Percentiles rank a stretch among this genome's conserved stretches.
These are phyloP conservation scores for Thraustochytrium sp. DNA, from an alignment of 352 stramenopile species.

Conservation along the genomic window DNA sequence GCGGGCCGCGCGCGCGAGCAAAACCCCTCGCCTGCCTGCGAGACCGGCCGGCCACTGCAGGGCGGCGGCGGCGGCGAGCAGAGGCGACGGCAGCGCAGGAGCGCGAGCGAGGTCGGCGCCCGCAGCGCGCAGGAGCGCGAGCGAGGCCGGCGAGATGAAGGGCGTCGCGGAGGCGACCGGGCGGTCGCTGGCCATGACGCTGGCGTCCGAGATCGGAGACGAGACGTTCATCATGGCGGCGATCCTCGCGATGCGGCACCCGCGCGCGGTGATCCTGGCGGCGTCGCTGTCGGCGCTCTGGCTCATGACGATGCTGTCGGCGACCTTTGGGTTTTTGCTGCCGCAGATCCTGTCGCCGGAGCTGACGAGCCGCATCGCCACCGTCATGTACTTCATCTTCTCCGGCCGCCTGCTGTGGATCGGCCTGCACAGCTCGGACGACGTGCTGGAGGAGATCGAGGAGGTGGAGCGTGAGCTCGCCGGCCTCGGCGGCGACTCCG, in stretches of 20 bases:
- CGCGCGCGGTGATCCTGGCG: neutral
- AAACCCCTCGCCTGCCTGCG: too few species aligned
- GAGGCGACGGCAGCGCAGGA: too few species aligned
- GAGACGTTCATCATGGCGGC: constrained; percentile 61
- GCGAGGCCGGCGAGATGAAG: neutral
- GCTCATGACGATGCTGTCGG: constrained; percentile 93
- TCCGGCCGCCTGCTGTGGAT: neutral
- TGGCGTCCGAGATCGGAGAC: constrained; percentile 96
- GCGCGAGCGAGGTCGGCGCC: too few species aligned
- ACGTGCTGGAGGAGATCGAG: constrained; percentile 38
- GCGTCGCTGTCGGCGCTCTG: constrained; percentile 51
- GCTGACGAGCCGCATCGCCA: constrained; percentile 88
- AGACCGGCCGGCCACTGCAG: too few species aligned
- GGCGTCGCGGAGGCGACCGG: neutral
- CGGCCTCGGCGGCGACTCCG: neutral
- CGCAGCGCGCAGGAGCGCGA: too few species aligned
- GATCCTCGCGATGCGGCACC: constrained; percentile 90
- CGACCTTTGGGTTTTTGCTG: constrained; percentile 82
- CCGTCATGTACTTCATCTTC: constrained; percentile 21
- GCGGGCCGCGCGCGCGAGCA: too few species aligned
- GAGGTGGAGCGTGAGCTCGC: constrained; percentile 26
- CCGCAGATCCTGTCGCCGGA: constrained; percentile 82
- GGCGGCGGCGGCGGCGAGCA: too few species aligned
- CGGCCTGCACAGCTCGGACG: constrained; percentile 4
- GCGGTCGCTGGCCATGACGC: constrained; percentile 79